These are phyloP conservation scores for Isabelozyma rhagii DNA, from an alignment of 805 yeast species.

Conservation along the genomic window DNA sequence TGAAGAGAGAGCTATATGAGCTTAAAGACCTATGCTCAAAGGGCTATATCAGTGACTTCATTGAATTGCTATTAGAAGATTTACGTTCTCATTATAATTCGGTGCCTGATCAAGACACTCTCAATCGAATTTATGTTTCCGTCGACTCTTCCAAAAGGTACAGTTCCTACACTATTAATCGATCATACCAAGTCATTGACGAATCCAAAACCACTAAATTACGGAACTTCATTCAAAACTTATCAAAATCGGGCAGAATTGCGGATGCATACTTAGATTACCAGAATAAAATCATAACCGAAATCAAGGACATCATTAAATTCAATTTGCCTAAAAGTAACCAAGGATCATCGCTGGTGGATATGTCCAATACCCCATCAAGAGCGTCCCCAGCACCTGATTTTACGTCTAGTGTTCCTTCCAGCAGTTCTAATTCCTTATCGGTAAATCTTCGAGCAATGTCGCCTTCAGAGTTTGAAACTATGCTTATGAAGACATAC, in stretches of 20 bases:
- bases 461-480: slow-evolving; percentile 73
- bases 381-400: slow-evolving; percentile 24
- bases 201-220: slow-evolving; percentile 42
- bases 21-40: slow-evolving; percentile 67
- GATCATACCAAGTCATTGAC: slow-evolving; percentile 35
- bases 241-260: slow-evolving; percentile 60
- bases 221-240: slow-evolving; percentile 48
- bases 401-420: neutral
- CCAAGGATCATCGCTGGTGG: slow-evolving; percentile 15
- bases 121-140: slow-evolving; percentile 44
- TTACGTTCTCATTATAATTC: slow-evolving; percentile 54
- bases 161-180: slow-evolving; percentile 19
- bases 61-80: slow-evolving; percentile 56
- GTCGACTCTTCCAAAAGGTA: slow-evolving; percentile 23
- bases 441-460: slow-evolving; percentile 55
- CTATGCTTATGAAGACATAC: slow-evolving; percentile 60
- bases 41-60: slow-evolving; percentile 59
- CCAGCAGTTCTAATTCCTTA: slow-evolving; percentile 9
- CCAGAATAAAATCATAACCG: slow-evolving; percentile 65
- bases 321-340: slow-evolving; percentile 51
- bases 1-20: slow-evolving; percentile 51
- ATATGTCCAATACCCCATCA: slow-evolving; percentile 23
- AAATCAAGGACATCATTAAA: slow-evolving; percentile 71
- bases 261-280: slow-evolving; percentile 60
- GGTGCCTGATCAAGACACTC: slow-evolving; percentile 45